A percentile compares a stretch with the other conserved stretches of the same genome.
These are phyloP conservation scores for Sporobolus alterniflorus DNA, from an alignment of 202 grass and related monocot species.

Conservation along the genomic window DNA sequence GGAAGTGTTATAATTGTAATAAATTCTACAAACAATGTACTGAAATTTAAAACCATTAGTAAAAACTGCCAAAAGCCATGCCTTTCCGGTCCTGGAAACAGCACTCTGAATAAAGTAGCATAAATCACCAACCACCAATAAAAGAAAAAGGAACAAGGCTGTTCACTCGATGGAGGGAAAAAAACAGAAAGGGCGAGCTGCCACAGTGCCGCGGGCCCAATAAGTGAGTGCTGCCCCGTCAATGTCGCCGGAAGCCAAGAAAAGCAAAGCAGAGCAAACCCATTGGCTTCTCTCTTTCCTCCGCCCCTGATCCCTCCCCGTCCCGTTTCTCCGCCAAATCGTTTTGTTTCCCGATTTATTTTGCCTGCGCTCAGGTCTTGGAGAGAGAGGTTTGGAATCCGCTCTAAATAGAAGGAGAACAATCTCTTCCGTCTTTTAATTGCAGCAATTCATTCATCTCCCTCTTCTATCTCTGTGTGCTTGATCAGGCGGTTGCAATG, in stretches of 20 bases:
- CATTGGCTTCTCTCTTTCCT: slow-evolving; percentile 44
- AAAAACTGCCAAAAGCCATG: slow-evolving; percentile 22
- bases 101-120: slow-evolving; percentile 40
- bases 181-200: slow-evolving; percentile 7
- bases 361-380: slow-evolving; percentile 5
- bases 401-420: neutral
- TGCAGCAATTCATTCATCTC: slow-evolving; percentile 23
- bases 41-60: neutral
- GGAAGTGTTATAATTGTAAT: too few species aligned
- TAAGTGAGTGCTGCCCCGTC: slow-evolving; percentile 63
- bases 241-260: slow-evolving; percentile 58
- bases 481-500: slow-evolving; percentile 61
- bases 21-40: too few species aligned
- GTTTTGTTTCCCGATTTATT: slow-evolving; percentile 9
- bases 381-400: slow-evolving; percentile 26
- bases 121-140: slow-evolving; percentile 42
- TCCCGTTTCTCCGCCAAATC: slow-evolving; percentile 44
- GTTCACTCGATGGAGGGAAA: slow-evolving; percentile 16
- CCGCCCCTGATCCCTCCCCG: slow-evolving; percentile 35
- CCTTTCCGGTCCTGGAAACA: slow-evolving; percentile 34
- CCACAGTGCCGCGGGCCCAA: slow-evolving; percentile 52
- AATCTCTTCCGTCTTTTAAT: slow-evolving; percentile 24
- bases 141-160: slow-evolving; percentile 10
- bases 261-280: slow-evolving; percentile 59
- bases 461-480: slow-evolving; percentile 11